Evolutionary conservation across 2,329 filamentous ascomycete genomes (phyloP).

Genomic region (Hymenoscyphus fructigenus): DNA sequence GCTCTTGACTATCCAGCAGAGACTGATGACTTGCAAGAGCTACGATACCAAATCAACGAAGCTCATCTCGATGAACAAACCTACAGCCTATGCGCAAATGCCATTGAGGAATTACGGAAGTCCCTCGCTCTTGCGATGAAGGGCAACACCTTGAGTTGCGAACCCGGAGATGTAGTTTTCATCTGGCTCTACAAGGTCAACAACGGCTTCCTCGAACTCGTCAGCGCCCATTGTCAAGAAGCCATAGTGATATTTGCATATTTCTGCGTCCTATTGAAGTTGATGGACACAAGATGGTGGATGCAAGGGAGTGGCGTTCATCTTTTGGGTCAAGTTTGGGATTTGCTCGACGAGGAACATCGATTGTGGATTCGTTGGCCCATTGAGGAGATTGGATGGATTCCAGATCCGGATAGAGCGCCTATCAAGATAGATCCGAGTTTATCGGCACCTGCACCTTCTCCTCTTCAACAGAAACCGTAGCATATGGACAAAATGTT

Average conservation of each 20-base stretch:
- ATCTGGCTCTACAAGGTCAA: constrained; percentile 42
- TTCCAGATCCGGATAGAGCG: constrained; percentile 14
- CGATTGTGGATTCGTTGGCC: constrained; percentile 40
- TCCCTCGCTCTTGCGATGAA: constrained; percentile 33
- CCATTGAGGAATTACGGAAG: constrained; percentile 39
- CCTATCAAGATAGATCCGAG: not conserved
- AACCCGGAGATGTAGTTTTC: constrained; percentile 41
- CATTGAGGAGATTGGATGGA: constrained; percentile 35
- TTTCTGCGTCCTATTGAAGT: constrained; percentile 38
- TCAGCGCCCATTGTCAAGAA: constrained; percentile 37
- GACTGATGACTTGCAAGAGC: constrained; percentile 22
- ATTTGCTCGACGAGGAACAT: constrained; percentile 40
- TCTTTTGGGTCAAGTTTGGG: constrained; percentile 37
- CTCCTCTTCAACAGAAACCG: not conserved
- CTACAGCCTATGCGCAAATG: constrained; percentile 33
- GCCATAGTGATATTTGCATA: constrained; percentile 40
- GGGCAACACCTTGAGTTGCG: constrained; percentile 27
- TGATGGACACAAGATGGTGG: constrained; percentile 40
- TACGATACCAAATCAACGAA: constrained; percentile 17
- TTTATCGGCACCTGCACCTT: not conserved
- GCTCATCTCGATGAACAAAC: constrained; percentile 10
- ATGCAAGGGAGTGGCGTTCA: constrained; percentile 40
- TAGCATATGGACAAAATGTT: not conserved
- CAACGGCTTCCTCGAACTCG: constrained; percentile 40
- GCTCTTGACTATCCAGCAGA: constrained; percentile 10